Conservation (phyloP, 768 basidiomycete species). For the Agaricus subrufescens region DNA sequence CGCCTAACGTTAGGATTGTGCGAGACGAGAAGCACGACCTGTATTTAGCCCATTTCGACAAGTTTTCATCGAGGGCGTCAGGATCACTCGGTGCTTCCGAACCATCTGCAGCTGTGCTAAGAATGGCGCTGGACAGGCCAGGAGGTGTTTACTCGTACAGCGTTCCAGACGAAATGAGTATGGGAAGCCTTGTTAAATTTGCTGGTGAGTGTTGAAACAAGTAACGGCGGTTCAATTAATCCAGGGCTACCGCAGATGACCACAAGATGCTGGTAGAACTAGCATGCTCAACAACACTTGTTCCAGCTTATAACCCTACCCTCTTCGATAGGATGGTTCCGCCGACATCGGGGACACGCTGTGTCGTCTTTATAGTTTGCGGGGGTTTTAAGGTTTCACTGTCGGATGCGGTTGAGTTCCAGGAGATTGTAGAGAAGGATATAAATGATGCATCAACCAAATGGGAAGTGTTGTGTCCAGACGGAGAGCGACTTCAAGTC, state of each 20-base stretch:
- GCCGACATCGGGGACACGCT: constrained; percentile 21
- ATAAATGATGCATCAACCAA: constrained; percentile 16
- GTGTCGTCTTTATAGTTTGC: constrained; percentile 65
- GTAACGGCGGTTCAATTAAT: background rate
- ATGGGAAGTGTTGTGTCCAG: constrained; percentile 37
- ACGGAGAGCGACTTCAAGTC: constrained; percentile 31
- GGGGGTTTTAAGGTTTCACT: constrained; percentile 67
- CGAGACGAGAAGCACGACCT: constrained; percentile 40
- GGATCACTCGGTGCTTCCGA: constrained; percentile 69
- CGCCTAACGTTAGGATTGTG: constrained; percentile 36
- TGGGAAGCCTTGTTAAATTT: constrained; percentile 53
- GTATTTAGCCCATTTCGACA: constrained; percentile 50
- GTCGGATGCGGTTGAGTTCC: constrained; percentile 48
- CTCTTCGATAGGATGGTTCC: constrained; percentile 52
- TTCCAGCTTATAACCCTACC: constrained; percentile 54
- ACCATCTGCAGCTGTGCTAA: constrained; percentile 56
- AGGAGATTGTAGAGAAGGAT: constrained; percentile 30
- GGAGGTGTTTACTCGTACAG: constrained; percentile 56
- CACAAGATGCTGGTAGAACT: constrained; percentile 74
- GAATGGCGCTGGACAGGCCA: constrained; percentile 55
- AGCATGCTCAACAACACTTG: constrained; percentile 67
- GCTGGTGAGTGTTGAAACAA: constrained; percentile 40
- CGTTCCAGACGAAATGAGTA: constrained; percentile 64
- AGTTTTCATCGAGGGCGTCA: constrained; percentile 59
- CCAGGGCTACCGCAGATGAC: constrained; percentile 43